phyloP scores from a whole-genome alignment of 2,329 filamentous ascomycete species.

The Exophiala phaeomuriformis region DNA sequence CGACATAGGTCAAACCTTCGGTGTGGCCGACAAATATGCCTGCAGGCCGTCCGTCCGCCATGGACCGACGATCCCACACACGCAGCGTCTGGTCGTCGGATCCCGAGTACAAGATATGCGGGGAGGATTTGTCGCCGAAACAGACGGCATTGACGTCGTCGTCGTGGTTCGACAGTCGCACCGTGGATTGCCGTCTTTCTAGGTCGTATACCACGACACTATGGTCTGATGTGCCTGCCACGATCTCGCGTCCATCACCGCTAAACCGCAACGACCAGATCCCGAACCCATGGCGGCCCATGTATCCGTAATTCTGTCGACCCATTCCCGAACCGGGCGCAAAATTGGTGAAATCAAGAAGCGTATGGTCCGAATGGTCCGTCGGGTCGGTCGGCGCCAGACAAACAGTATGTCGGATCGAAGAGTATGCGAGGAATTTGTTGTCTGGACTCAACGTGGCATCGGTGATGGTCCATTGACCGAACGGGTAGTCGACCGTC shows the following conservation, averaged over 20 bases:
- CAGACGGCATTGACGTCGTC: slow-evolving; percentile 96
- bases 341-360: slow-evolving; percentile 61
- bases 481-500: slow-evolving; percentile 74
- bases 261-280: slow-evolving; percentile 93
- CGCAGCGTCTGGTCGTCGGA: slow-evolving; percentile 92
- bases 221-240: slow-evolving; percentile 74
- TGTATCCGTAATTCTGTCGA: slow-evolving; percentile 17
- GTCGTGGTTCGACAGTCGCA: slow-evolving; percentile 68
- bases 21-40: slow-evolving; percentile 60
- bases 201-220: slow-evolving; percentile 89
- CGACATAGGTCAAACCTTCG: slow-evolving; percentile 59
- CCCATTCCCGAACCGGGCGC: slow-evolving; percentile 17
- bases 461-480: slow-evolving; percentile 94
- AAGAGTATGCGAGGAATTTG: slow-evolving; percentile 82
- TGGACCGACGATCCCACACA: slow-evolving; percentile 82
- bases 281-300: slow-evolving; percentile 34
- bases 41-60: slow-evolving; percentile 55
- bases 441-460: slow-evolving; percentile 88
- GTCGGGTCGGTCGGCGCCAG: slow-evolving; percentile 80
- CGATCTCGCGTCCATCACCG: slow-evolving; percentile 80
- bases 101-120: slow-evolving; percentile 91
- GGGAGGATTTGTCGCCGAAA: slow-evolving; percentile 80
- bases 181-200: slow-evolving; percentile 65
- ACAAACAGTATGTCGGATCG: slow-evolving; percentile 75
- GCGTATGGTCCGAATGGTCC: slow-evolving; percentile 69